Evolutionary conservation across 768 basidiomycete species (phyloP), one percentile per base, ranked within the genome.

Genomic region (Macrolepiota dolichaula): DNA sequence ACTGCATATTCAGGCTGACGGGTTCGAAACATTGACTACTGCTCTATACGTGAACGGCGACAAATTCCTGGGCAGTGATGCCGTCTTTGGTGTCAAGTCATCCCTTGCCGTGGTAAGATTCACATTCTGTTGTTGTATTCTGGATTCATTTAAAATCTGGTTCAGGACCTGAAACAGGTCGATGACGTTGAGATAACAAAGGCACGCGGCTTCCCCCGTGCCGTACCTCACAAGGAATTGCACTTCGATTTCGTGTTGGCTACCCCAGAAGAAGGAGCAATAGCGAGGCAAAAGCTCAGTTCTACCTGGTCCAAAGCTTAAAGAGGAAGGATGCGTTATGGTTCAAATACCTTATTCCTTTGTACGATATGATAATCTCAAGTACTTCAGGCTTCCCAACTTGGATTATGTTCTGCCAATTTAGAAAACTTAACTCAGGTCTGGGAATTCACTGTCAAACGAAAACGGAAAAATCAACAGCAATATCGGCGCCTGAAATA

Each of bases 71-170:
- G 72, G 72, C 5, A 91, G 85, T 62, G 92, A 94, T 68, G 79
- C 83, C 11, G 91, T 94, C 2, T 93, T 94, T 71, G 92, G 93
- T 10, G 92, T 91, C 24, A 91, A 91, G 72, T 81, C 82, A 51
- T 91, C 88, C 5, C 77, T 95, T 27, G 80, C 93, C 19, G 83
- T 92, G 64, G 91, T 92, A 72, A 54, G 85, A n/a, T 51, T 12
- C 15, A 7, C 78, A 9, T 50, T 19, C 12, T 11, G 24, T 42
- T 11, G 24, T 42, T 38, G 13, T 35, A 7, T 32, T 19, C 7
- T 25, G 15, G 25, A 35, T 44, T 37, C 13, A 38, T 50, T 35
- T 59, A 29, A 36, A 19, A 44, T 10, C 55, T 57, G 64, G 62
- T n/a, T 15, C 68, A 88, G 87, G 78, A 79, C 49, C 73, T 85